Conservation (phyloP, 2,329 filamentous ascomycete species). For the Microdochium bolleyi region DNA sequence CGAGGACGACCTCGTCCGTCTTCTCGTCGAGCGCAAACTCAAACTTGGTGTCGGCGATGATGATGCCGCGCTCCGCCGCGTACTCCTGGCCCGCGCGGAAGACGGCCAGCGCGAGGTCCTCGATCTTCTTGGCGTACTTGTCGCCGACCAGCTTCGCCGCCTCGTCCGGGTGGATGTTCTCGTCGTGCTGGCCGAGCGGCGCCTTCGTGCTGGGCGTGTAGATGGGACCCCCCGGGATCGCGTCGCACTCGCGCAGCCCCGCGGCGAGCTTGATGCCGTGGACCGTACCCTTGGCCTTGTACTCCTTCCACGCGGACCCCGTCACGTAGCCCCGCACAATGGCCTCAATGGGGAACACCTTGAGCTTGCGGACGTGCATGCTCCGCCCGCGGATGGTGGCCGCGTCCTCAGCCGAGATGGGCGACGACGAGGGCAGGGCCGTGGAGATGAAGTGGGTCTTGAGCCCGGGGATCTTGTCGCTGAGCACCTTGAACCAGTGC, state of each 20-base stretch:
- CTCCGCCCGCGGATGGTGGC: slow-evolving; percentile 52
- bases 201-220: slow-evolving; percentile 81
- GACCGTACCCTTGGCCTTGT: slow-evolving; percentile 65
- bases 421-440: slow-evolving; percentile 11
- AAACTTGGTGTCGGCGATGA: slow-evolving; percentile 66
- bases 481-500: slow-evolving; percentile 46
- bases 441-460: slow-evolving; percentile 43
- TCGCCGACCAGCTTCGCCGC: slow-evolving; percentile 57
- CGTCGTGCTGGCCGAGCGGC: slow-evolving; percentile 66
- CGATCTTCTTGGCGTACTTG: slow-evolving; percentile 55
- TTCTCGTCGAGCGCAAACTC: slow-evolving; percentile 63
- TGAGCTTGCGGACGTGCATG: slow-evolving; percentile 70
- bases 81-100: slow-evolving; percentile 58
- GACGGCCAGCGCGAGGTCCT: slow-evolving; percentile 54
- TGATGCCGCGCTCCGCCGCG: slow-evolving; percentile 58
- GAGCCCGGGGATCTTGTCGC: slow-evolving; percentile 34
- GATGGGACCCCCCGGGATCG: slow-evolving; percentile 57
- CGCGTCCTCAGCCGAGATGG: slow-evolving; percentile 33
- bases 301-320: slow-evolving; percentile 74
- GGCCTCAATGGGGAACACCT: slow-evolving; percentile 71
- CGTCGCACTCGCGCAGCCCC: slow-evolving; percentile 63
- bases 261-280: slow-evolving; percentile 65
- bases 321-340: slow-evolving; percentile 76
- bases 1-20: slow-evolving; percentile 61
- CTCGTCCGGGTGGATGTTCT: slow-evolving; percentile 72